These are phyloP conservation scores for Trametes versicolor DNA, from an alignment of 1,284 basidiomycete species.

Conservation along the genomic window DNA sequence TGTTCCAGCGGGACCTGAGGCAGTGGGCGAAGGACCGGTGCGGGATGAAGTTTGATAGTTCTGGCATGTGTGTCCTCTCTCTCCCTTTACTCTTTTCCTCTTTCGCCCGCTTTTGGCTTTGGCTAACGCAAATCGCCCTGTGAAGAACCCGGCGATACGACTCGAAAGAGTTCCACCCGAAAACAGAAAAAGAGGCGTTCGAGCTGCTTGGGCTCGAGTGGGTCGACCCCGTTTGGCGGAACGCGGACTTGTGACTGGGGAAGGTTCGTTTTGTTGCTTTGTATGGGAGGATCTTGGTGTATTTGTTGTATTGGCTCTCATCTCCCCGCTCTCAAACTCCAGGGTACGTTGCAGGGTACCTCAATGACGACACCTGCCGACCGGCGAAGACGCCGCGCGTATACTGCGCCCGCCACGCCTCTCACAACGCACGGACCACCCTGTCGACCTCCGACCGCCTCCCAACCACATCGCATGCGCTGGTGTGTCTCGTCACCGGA, in stretches of 20 bases:
- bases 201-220: slow-evolving; percentile 72
- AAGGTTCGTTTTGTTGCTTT: no score
- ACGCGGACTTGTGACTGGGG: slow-evolving; percentile 56
- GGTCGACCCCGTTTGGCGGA: slow-evolving; percentile 74
- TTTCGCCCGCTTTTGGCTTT: not conserved
- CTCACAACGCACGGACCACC: no score
- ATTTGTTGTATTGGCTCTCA: no score
- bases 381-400: no score
- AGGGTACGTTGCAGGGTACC: no score
- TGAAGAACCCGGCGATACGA: slow-evolving; percentile 69
- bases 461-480: no score
- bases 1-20: slow-evolving; percentile 84
- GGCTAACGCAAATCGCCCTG: not conserved
- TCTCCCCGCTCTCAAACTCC: no score
- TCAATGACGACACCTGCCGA: no score
- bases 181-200: slow-evolving; percentile 76
- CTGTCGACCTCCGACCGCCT: no score
- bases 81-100: not conserved
- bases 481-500: no score
- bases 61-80: slow-evolving; percentile 66
- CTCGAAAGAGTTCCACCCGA: slow-evolving; percentile 64
- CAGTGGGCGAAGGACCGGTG: slow-evolving; percentile 73
- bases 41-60: slow-evolving; percentile 83
- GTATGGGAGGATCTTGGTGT: no score
- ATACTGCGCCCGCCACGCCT: no score